phyloP scores from a whole-genome alignment of 495 filamentous ascomycete genomes.

The Bombardia bombarda region DNA sequence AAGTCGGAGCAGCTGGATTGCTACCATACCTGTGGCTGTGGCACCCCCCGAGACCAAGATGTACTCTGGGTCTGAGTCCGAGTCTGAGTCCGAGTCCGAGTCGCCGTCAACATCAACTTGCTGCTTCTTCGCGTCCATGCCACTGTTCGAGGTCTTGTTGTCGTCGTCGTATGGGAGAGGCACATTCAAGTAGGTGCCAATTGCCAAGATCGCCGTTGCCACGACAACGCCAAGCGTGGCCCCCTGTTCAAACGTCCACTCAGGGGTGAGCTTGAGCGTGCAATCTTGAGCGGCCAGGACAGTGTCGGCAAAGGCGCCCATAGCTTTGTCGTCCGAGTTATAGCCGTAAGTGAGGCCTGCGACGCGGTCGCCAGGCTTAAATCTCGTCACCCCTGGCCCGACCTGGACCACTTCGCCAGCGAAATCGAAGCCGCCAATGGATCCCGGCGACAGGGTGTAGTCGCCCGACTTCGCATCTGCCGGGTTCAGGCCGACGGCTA shows the following conservation, averaged over 20 bases:
- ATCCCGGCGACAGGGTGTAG: background rate
- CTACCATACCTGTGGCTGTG: slow-evolving; percentile 3
- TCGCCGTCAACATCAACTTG: no score
- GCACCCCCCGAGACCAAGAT: slow-evolving; percentile 5
- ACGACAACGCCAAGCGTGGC: background rate
- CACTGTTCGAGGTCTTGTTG: no score
- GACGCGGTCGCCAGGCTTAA: slow-evolving; percentile 4
- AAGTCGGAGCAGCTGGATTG: slow-evolving; percentile 4
- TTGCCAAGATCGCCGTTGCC: background rate
- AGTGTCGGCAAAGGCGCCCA: slow-evolving; percentile 4
- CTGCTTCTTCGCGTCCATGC: no score
- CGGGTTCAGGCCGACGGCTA: slow-evolving; percentile 3
- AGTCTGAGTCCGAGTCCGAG: background rate
- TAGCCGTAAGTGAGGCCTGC: background rate
- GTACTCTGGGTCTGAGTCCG: background rate
- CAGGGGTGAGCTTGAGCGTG: background rate
- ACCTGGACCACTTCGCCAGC: slow-evolving; percentile 1
- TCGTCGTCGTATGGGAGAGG: background rate
- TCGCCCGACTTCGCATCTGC: slow-evolving; percentile 1
- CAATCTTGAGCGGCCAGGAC: background rate
- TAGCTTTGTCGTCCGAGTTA: background rate
- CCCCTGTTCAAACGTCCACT: background rate
- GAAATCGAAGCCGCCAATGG: slow-evolving; percentile 3
- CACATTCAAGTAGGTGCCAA: background rate
- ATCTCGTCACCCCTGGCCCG: background rate